Conservation (phyloP, 106 monocot genomes). For the Dendrobium nobile region DNA sequence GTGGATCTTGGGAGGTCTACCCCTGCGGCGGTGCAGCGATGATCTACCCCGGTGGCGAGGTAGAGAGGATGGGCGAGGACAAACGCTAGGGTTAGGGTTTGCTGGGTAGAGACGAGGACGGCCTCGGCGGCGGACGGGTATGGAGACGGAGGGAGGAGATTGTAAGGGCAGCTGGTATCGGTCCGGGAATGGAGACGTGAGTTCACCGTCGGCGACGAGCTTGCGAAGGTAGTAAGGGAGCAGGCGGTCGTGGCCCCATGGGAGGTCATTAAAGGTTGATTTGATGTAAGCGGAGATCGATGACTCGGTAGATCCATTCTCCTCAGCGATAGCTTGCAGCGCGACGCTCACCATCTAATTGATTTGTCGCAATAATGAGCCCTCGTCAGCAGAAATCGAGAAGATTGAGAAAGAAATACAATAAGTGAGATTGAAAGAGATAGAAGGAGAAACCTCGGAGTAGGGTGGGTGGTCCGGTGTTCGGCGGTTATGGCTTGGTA, state of each 20-base stretch:
- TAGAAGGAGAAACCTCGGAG: constrained; percentile 6
- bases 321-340: constrained; percentile 14
- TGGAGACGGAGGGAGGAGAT: background rate
- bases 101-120: background rate
- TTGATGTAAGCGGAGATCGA: constrained; percentile 27
- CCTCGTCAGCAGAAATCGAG: background rate
- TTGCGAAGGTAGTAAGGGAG: constrained; percentile 28
- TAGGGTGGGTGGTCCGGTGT: constrained; percentile 29
- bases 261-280: constrained; percentile 15
- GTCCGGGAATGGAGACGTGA: background rate
- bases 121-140: background rate
- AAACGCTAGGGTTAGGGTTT: background rate
- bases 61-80: background rate
- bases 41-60: background rate
- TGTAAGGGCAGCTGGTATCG: background rate
- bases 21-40: background rate
- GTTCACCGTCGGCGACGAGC: constrained; percentile 12
- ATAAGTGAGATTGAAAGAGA: background rate
- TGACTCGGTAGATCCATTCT: constrained; percentile 14
- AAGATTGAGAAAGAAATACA: background rate
- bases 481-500: background rate
- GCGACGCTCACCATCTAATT: constrained; percentile 27
- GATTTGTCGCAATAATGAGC: background rate
- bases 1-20: background rate
- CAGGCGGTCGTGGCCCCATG: constrained; percentile 12